phyloP scores from a whole-genome alignment of 192 early-diverging fungal genomes.

The Coemansia sp. region DNA sequence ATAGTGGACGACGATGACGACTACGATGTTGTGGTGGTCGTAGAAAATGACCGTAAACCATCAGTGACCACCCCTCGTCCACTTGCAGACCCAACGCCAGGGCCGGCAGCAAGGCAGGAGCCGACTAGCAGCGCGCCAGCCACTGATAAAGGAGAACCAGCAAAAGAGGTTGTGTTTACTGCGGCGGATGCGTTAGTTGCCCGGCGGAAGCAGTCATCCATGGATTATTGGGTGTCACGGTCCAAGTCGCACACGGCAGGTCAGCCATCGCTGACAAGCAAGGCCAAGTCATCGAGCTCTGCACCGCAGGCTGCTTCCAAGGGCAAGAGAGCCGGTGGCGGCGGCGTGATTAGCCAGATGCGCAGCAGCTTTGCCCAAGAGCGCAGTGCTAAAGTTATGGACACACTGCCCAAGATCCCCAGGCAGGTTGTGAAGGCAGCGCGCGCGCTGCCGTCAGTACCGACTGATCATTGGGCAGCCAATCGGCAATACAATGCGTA shows the following conservation, averaged over 20 bases:
- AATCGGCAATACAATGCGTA: slow-evolving; percentile 3
- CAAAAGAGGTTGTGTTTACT: slow-evolving; percentile 15
- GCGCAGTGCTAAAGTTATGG: slow-evolving; percentile 6
- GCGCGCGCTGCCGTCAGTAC: slow-evolving; percentile 31
- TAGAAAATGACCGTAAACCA: neutral
- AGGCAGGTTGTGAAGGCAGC: slow-evolving; percentile 33
- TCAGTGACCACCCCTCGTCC: neutral
- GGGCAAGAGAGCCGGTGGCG: slow-evolving; percentile 4
- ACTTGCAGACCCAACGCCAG: neutral
- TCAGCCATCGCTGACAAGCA: neutral
- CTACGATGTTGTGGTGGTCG: neutral
- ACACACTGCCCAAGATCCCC: slow-evolving; percentile 4
- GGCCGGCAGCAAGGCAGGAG: neutral
- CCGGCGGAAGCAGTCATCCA: slow-evolving; percentile 22
- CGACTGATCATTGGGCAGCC: slow-evolving; percentile 7
- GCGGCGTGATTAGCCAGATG: slow-evolving; percentile 14
- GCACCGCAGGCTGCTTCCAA: neutral
- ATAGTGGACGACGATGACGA: neutral
- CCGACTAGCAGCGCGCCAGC: too few species aligned
- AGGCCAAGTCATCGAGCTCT: neutral
- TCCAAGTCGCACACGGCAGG: neutral
- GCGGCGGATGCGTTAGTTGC: slow-evolving; percentile 2
- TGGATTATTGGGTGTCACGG: slow-evolving; percentile 28
- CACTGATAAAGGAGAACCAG: neutral
- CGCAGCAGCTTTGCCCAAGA: slow-evolving; percentile 21